A percentile compares a stretch with the other conserved stretches of the same genome.
phyloP scores from a whole-genome alignment of 345 rosid genomes.

The Angophora floribunda region DNA sequence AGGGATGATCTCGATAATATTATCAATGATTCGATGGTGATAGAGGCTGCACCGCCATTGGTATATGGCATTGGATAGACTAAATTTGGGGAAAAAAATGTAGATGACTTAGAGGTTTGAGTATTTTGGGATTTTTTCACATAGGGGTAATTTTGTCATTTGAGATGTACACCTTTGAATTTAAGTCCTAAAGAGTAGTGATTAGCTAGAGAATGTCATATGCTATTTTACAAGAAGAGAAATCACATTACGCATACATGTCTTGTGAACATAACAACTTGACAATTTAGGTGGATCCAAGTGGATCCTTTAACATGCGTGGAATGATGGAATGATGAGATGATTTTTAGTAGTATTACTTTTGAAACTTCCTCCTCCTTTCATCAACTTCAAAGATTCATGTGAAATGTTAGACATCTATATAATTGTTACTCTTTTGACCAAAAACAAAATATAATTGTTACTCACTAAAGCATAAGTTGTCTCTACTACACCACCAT shows the following conservation, averaged over 20 bases:
- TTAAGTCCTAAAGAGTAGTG: background rate
- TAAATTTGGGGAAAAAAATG: background rate
- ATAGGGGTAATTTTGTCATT: background rate
- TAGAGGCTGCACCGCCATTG: background rate
- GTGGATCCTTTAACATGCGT: background rate
- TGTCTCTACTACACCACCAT: background rate
- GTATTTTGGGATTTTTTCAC: background rate
- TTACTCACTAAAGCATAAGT: background rate
- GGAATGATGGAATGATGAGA: background rate
- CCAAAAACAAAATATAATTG: background rate
- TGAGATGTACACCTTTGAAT: background rate
- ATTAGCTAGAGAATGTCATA: background rate
- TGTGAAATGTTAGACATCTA: background rate
- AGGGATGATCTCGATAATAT: background rate
- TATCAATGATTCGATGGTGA: background rate
- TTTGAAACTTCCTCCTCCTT: background rate
- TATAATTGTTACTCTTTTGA: background rate
- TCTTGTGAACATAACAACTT: background rate
- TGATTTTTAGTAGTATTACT: background rate
- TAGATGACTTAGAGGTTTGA: background rate
- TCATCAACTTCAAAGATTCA: background rate
- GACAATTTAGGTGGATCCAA: background rate
- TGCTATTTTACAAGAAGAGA: background rate
- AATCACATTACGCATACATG: background rate
- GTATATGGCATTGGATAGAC: background rate